Evolutionary conservation across 1,139 yeast species (phyloP).

Genomic region (Candida sp.): DNA sequence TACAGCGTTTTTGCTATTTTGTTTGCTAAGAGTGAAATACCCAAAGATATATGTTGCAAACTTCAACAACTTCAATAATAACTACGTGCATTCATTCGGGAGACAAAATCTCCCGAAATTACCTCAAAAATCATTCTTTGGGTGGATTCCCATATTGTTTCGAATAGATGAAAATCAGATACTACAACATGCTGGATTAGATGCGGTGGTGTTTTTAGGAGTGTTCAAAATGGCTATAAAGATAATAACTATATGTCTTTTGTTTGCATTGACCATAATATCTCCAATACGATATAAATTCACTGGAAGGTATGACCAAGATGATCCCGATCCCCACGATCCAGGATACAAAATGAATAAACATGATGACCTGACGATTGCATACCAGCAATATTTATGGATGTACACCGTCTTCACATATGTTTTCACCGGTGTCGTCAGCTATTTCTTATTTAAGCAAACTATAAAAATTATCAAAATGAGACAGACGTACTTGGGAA

Average conservation of each 20-base stretch:
- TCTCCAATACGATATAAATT: conserved; percentile 72
- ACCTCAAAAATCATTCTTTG: conserved; percentile 52
- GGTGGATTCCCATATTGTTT: conserved; percentile 74
- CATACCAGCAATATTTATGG: conserved; percentile 29
- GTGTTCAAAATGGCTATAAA: conserved; percentile 78
- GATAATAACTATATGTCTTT: conserved; percentile 52
- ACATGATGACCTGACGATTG: not conserved
- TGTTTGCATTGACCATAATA: conserved; percentile 63
- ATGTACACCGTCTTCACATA: conserved; percentile 42
- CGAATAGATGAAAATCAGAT: conserved; percentile 71
- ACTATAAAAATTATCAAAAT: conserved; percentile 35
- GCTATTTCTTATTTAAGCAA: conserved; percentile 30
- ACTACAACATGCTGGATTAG: conserved; percentile 87
- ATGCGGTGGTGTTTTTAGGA: conserved; percentile 83
- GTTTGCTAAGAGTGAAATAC: conserved; percentile 60
- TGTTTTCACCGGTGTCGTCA: conserved; percentile 34
- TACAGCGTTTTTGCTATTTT: conserved; percentile 61
- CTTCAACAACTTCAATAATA: conserved; percentile 40
- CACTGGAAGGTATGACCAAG: conserved; percentile 64
- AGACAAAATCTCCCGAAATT: conserved; percentile 35
- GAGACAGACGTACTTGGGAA: conserved; percentile 41
- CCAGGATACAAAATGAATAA: conserved; percentile 2
- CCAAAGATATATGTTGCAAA: conserved; percentile 69
- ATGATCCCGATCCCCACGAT: conserved; percentile 42
- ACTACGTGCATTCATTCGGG: conserved; percentile 42